A percentile compares a stretch with the other conserved stretches of the same genome.
phyloP scores from a whole-genome alignment of 2,329 filamentous ascomycete species.

The Fusarium sp. region DNA sequence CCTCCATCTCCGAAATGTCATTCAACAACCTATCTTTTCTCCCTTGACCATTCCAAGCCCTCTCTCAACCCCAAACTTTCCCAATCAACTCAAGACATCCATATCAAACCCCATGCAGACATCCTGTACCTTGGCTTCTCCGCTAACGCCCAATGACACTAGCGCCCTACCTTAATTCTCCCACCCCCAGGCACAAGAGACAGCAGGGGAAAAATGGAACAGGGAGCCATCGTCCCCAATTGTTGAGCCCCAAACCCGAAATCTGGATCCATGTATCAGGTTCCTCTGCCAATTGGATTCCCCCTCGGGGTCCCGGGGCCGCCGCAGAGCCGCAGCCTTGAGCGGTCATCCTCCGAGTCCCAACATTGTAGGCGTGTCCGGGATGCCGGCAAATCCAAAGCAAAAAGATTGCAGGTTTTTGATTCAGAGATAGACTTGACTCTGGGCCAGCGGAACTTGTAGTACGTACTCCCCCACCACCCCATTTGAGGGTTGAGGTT shows the following conservation, averaged over 20 bases:
- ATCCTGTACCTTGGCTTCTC: constrained; percentile 1
- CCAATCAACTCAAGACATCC: neutral
- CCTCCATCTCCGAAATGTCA: neutral
- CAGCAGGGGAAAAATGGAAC: constrained; percentile 12
- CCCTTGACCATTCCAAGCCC: constrained; percentile 6
- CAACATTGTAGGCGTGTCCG: constrained; percentile 34
- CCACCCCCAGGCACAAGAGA: constrained; percentile 9
- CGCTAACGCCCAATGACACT: constrained; percentile 30
- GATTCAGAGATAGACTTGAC: neutral
- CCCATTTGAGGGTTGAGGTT: constrained; percentile 11
- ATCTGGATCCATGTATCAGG: neutral
- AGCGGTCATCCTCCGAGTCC: constrained; percentile 42
- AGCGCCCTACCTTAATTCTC: constrained; percentile 37
- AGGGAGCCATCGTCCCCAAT: constrained; percentile 41
- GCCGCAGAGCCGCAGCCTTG: constrained; percentile 41
- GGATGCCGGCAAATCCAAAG: neutral
- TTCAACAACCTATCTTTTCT: neutral
- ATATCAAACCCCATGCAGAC: neutral
- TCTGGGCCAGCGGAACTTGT: constrained; percentile 18
- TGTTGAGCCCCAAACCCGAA: constrained; percentile 46
- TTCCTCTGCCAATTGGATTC: constrained; percentile 28
- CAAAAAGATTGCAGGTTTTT: neutral
- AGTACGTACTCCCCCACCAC: constrained; percentile 4
- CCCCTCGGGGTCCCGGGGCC: constrained; percentile 9
- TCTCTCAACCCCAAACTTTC: constrained; percentile 5